Percentiles rank a stretch among this genome's conserved stretches.
Conservation (phyloP, 192 early-diverging fungal species). For the Backusella westeae region DNA sequence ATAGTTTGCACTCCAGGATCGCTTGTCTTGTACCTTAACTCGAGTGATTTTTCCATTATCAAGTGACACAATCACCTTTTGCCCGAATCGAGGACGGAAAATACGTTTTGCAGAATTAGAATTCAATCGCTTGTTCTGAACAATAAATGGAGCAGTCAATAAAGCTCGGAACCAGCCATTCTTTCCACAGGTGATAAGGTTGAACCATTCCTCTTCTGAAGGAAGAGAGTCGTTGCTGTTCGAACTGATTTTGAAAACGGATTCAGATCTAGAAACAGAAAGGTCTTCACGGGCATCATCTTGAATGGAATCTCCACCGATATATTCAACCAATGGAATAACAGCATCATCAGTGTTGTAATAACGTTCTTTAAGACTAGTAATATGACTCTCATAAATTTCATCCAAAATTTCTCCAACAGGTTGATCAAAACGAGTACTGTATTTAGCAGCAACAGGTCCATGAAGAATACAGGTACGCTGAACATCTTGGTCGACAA, state of each 20-base stretch:
- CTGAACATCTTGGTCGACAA: slow-evolving; percentile 83
- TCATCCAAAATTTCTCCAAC: slow-evolving; percentile 85
- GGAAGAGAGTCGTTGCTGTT: slow-evolving; percentile 54
- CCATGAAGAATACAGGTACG: slow-evolving; percentile 89
- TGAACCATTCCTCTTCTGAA: slow-evolving; percentile 61
- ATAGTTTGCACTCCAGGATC: slow-evolving; percentile 52
- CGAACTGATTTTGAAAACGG: slow-evolving; percentile 58
- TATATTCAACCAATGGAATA: slow-evolving; percentile 81
- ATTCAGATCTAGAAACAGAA: slow-evolving; percentile 36
- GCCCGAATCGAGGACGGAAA: slow-evolving; percentile 61
- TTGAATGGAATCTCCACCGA: slow-evolving; percentile 50
- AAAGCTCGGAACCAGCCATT: slow-evolving; percentile 85
- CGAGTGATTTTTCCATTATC: slow-evolving; percentile 32
- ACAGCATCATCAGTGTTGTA: slow-evolving; percentile 56
- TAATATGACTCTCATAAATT: slow-evolving; percentile 82
- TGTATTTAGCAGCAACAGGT: slow-evolving; percentile 75
- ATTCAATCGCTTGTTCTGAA: slow-evolving; percentile 69
- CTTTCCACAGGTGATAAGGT: slow-evolving; percentile 68
- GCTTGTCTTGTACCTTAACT: slow-evolving; percentile 53
- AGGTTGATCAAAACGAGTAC: slow-evolving; percentile 75
- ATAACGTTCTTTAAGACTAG: slow-evolving; percentile 65
- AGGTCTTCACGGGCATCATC: slow-evolving; percentile 39
- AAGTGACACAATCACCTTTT: slow-evolving; percentile 44
- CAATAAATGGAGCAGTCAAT: slow-evolving; percentile 70
- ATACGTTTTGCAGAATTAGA: slow-evolving; percentile 63